Conservation (phyloP, 73 alveolate genomes). For the Diophrys sp. region DNA sequence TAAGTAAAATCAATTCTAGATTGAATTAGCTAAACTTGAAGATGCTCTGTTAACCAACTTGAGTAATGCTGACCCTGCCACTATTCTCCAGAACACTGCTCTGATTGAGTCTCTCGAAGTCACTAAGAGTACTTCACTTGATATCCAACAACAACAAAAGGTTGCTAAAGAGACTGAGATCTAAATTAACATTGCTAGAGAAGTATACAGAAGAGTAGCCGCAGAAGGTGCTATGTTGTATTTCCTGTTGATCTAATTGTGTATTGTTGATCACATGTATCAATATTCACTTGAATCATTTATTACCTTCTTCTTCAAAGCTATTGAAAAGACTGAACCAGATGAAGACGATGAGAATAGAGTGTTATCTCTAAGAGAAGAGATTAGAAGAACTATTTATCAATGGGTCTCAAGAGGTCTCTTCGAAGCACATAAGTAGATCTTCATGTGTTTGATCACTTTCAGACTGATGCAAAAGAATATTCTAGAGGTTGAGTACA, state of each 20-base stretch:
- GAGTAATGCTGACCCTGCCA: conserved; percentile 99
- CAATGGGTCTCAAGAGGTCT: conserved; percentile 99
- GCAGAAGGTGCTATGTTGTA: conserved; percentile 99
- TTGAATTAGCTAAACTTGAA: conserved; percentile 93
- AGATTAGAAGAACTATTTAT: conserved; percentile 97
- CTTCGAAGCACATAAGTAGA: conserved; percentile 98
- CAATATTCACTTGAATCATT: conserved; percentile 98
- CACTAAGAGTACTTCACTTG: conserved; percentile 95
- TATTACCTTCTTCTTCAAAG: conserved; percentile 97
- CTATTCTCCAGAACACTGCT: conserved; percentile 95
- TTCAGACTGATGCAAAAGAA: conserved; percentile 98
- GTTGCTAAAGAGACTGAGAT: conserved; percentile 95
- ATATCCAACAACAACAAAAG: conserved; percentile 86
- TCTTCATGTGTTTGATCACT: conserved; percentile 95
- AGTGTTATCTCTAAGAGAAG: conserved; percentile 89
- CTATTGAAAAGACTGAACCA: conserved; percentile 97
- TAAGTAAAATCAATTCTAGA: conserved; percentile 95
- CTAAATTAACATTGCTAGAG: conserved; percentile 97
- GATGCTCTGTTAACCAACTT: conserved; percentile 92
- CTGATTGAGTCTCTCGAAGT: conserved; percentile 94
- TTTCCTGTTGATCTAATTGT: conserved; percentile 96
- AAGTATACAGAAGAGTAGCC: conserved; percentile 99
- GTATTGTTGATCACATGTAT: conserved; percentile 99
- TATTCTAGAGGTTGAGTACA: conserved; percentile 74
- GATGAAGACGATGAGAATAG: conserved; percentile 90